Evolutionary conservation across 1,139 yeast genomes (phyloP).

Genomic region (Taphrina deformans): DNA sequence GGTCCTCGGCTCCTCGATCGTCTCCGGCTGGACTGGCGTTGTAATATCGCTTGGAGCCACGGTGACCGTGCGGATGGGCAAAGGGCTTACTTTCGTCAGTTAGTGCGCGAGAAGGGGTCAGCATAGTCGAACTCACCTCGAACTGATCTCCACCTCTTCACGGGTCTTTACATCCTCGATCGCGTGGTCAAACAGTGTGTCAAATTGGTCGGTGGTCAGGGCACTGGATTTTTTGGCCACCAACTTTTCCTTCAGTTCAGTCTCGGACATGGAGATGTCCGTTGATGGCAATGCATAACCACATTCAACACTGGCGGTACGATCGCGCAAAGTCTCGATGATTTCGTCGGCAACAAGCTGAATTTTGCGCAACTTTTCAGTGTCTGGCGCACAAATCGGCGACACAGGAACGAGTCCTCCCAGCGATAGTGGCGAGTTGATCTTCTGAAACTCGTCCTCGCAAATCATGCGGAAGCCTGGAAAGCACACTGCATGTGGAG

Average conservation of each 20-base stretch:
- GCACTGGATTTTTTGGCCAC: conserved; percentile 48
- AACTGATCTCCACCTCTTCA: conserved; percentile 38
- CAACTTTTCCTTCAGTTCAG: conserved; percentile 42
- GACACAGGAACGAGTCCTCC: conserved; percentile 61
- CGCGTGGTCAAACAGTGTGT: conserved; percentile 74
- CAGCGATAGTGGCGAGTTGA: conserved; percentile 58
- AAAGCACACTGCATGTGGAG: conserved; percentile 75
- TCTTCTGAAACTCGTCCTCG: conserved; percentile 63
- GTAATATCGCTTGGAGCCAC: conserved; percentile 1
- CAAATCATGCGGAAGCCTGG: conserved; percentile 62
- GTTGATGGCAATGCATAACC: conserved; percentile 48
- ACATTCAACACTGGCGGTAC: conserved; percentile 69
- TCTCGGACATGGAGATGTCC: conserved; percentile 42
- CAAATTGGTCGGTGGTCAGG: conserved; percentile 71
- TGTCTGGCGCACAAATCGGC: conserved; percentile 73
- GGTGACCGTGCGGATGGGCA: conserved; percentile 8
- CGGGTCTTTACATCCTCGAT: conserved; percentile 52
- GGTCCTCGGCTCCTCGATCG: background rate
- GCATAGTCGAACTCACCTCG: background rate
- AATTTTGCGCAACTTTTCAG: conserved; percentile 67
- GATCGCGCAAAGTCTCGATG: conserved; percentile 63
- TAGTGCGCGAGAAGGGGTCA: background rate
- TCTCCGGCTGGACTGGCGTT: background rate
- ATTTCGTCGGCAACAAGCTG: conserved; percentile 68
- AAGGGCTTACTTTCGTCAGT: conserved; percentile 30